Conservation (phyloP, 306 rosid species). For the Casuarina equisetifolia region DNA sequence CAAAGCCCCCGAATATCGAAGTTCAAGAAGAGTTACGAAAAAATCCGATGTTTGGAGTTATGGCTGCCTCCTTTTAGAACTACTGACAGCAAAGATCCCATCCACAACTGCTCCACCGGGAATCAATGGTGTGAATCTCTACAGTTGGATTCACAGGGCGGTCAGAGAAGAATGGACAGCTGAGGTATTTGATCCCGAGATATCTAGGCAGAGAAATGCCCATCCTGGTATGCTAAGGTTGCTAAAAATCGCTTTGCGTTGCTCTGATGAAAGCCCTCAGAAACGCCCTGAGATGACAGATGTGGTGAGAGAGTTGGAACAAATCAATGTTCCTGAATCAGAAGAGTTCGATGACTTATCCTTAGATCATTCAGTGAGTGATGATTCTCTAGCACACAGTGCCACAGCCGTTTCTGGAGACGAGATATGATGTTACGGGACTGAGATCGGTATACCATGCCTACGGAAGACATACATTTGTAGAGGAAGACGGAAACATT, state of each 20-base stretch:
- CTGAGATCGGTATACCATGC: background rate
- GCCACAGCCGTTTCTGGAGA: constrained; percentile 42
- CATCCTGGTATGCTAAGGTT: constrained; percentile 65
- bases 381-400: constrained; percentile 51
- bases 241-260: constrained; percentile 65
- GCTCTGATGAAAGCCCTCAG: constrained; percentile 57
- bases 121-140: constrained; percentile 50
- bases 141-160: constrained; percentile 71
- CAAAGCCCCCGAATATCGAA: constrained; percentile 60
- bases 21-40: constrained; percentile 45
- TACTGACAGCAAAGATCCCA: constrained; percentile 66
- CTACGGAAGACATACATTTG: background rate
- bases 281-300: constrained; percentile 68
- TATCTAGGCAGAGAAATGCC: constrained; percentile 41
- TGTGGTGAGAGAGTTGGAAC: constrained; percentile 59
- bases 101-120: constrained; percentile 53
- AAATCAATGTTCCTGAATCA: constrained; percentile 28
- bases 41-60: constrained; percentile 84
- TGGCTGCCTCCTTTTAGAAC: constrained; percentile 70
- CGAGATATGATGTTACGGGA: constrained; percentile 25
- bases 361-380: constrained; percentile 50
- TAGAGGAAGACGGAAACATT: background rate
- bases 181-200: constrained; percentile 72
- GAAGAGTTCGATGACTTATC: constrained; percentile 50
- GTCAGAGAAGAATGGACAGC: constrained; percentile 92